Evolutionary conservation across 2,329 filamentous ascomycete species (phyloP), one percentile per base, ranked within the genome.

Genomic region (Trichophyton benhamiae): DNA sequence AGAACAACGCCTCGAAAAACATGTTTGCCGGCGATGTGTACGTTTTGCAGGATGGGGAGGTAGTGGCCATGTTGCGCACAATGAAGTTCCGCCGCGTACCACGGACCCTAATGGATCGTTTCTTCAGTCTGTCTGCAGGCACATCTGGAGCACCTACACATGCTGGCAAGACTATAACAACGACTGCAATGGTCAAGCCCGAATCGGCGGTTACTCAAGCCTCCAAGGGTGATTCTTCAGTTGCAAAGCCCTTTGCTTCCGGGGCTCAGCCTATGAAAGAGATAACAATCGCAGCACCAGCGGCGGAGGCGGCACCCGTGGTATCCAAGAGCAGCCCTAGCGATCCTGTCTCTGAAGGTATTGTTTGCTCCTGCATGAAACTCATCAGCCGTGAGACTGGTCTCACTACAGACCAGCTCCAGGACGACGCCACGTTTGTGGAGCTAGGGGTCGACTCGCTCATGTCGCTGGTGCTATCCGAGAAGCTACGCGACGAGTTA

Each of bases 371-470:
- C 25, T 27, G 58, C 55, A 9, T 57, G 52, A 36, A 30, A 30
- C 17, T 66, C 13, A 62, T 66, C 55, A 36, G 61, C 9, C 61
- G 61, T 8, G 64, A 66, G 49, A 44, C 22, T 17, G 63, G 61
- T 15, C 13, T 65, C 33, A 57, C 44, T 4, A 11, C 55, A 36
- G 41, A 25, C 4, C 63, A 66, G 22, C 60, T 66, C 11, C 57
- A 33, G 3, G 49, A 60, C 6, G 59, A 61, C 11, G 41, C 33
- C n/a, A 17, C 55, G 52, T 60, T 70, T 59, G 64, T 63, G 11
- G 62, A 67, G 25, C 57, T 75, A 2, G 74, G 73, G 3, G 65
- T 77, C 33, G 74, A 76, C 62, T 72, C 68, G 17, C 65, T 76
- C 7, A 68, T 76, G 68, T 69, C 67, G 3, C 65, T 76, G 1